Evolutionary conservation across 139 green algal genomes (phyloP).

Genomic region (Micractinium sp.): DNA sequence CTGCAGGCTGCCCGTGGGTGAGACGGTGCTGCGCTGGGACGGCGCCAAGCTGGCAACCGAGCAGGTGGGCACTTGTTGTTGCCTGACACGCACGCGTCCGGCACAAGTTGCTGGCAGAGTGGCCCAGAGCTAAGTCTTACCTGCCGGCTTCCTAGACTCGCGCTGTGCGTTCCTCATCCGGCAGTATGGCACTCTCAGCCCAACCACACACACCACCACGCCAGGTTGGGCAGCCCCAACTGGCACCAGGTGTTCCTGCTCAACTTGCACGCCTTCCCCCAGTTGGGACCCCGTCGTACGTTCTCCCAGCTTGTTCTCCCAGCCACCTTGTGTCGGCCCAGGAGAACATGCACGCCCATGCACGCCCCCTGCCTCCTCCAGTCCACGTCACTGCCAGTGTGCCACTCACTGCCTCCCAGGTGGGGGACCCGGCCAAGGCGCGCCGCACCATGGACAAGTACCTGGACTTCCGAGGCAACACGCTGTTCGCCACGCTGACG

Average conservation of each 20-base stretch:
- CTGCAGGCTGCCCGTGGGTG: constrained; percentile 22
- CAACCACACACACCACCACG: too few species aligned
- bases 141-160: too few species aligned
- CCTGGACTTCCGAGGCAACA: constrained; percentile 53
- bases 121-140: too few species aligned
- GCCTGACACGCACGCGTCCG: too few species aligned
- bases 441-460: constrained; percentile 33
- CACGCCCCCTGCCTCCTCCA: neutral
- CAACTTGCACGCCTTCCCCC: too few species aligned
- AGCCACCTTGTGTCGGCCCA: neutral
- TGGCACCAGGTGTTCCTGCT: too few species aligned
- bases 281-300: too few species aligned
- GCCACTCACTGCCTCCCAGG: neutral
- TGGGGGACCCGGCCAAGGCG: neutral
- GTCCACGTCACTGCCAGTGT: neutral
- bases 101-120: too few species aligned
- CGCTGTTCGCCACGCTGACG: constrained; percentile 14
- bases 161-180: too few species aligned
- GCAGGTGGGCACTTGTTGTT: neutral
- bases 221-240: too few species aligned
- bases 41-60: constrained; percentile 13
- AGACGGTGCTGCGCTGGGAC: constrained; percentile 53
- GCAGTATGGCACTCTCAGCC: too few species aligned
- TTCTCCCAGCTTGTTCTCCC: too few species aligned
- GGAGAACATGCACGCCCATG: neutral